Percentiles rank a stretch among this genome's conserved stretches.
These are phyloP conservation scores for Yarrowia sp. DNA, from an alignment of 805 yeast genomes.

Conservation along the genomic window DNA sequence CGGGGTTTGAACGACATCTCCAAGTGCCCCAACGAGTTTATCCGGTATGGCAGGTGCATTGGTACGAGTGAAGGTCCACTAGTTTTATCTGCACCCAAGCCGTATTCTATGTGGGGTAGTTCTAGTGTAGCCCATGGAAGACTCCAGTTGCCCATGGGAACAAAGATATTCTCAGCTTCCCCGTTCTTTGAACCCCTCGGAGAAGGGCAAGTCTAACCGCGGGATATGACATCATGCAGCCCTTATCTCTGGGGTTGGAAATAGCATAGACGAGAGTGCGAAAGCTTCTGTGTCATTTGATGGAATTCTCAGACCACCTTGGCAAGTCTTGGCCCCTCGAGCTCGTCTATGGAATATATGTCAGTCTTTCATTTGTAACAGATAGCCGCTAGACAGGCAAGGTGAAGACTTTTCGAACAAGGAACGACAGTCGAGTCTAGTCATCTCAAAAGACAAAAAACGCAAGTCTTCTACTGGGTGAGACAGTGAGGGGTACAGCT, in stretches of 20 bases:
- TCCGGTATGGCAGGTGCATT: constrained; percentile 8
- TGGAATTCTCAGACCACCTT: not conserved
- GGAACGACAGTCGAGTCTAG: not conserved
- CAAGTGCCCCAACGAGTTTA: constrained; percentile 1
- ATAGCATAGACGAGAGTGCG: not conserved
- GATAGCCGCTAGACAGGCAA: not conserved
- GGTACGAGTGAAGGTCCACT: no score
- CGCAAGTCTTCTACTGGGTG: not conserved
- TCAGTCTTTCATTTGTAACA: not conserved
- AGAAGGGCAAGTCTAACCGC: constrained; percentile 1
- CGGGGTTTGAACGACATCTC: not conserved
- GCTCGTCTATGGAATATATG: not conserved
- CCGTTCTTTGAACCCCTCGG: no score
- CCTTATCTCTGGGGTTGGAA: not conserved
- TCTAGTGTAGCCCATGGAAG: no score
- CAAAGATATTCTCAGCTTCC: no score
- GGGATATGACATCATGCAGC: constrained; percentile 8
- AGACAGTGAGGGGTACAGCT: constrained; percentile 11
- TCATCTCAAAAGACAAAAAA: not conserved
- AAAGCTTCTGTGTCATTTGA: not conserved
- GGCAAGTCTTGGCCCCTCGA: not conserved
- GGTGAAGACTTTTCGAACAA: not conserved
- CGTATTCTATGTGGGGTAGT: no score
- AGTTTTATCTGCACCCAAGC: no score
- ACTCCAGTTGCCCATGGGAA: no score